phyloP scores from a whole-genome alignment of 306 rosid species.

The Potentilla sterilis region DNA sequence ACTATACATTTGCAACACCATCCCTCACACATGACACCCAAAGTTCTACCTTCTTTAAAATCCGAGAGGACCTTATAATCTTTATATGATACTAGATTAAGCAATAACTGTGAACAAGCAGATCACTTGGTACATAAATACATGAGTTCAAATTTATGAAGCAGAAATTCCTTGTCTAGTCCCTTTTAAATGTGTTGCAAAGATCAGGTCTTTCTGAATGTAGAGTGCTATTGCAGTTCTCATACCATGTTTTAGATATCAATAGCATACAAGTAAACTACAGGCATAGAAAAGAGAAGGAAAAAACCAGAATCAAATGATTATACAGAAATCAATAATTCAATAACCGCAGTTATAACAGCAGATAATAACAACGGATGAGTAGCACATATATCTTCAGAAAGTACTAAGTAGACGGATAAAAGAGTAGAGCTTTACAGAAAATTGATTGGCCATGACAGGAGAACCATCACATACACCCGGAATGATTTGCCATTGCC shows the following conservation, averaged over 20 bases:
- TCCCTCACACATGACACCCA: not conserved
- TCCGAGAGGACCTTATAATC: slow-evolving; percentile 2
- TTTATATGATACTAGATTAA: not conserved
- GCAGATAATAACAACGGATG: not conserved
- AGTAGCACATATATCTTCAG: not conserved
- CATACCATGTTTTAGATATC: not conserved
- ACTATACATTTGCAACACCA: not conserved
- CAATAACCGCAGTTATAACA: not conserved
- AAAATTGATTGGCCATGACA: slow-evolving; percentile 97
- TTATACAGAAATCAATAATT: not conserved
- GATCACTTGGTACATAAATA: not conserved
- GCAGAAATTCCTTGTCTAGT: not conserved
- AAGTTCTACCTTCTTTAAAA: not conserved
- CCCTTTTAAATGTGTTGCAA: not conserved
- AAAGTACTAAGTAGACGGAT: slow-evolving; percentile 20
- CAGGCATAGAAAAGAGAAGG: not conserved
- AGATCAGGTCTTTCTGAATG: not conserved
- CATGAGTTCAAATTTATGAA: not conserved
- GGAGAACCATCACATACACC: slow-evolving; percentile 84
- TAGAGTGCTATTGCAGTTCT: not conserved
- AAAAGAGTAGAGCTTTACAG: slow-evolving; percentile 53
- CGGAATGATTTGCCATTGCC: slow-evolving; percentile 95
- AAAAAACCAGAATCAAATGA: not conserved
- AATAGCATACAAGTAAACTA: not conserved
- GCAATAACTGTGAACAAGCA: not conserved